Percentiles rank a stretch among this genome's conserved stretches.
phyloP scores from a whole-genome alignment of 192 early-diverging fungal genomes.

The Backusella psychrophila region DNA sequence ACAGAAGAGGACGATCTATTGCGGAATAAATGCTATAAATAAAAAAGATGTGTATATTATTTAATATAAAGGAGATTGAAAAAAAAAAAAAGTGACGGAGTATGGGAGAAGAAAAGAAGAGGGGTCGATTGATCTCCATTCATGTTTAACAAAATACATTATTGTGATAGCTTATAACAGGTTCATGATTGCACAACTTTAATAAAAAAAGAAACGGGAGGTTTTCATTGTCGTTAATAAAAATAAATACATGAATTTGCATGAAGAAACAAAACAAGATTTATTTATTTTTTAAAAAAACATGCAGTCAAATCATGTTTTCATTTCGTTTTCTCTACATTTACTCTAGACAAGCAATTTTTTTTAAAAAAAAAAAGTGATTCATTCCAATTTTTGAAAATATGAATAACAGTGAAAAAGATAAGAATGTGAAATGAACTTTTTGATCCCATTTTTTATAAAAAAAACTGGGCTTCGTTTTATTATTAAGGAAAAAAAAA shows the following conservation, averaged over 20 bases:
- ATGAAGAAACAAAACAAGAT: background rate
- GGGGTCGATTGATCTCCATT: background rate
- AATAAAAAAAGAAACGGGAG: background rate
- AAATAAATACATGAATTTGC: background rate
- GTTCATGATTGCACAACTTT: background rate
- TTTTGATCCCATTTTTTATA: background rate
- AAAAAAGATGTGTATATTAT: slow-evolving; percentile 1
- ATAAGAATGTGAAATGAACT: background rate
- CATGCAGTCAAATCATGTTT: no score
- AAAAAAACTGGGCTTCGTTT: background rate
- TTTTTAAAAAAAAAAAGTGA: background rate
- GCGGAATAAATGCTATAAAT: background rate
- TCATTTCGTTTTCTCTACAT: no score
- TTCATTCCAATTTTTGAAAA: background rate
- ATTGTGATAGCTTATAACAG: background rate
- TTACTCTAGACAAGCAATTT: no score
- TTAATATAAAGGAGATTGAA: background rate
- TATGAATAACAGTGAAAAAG: background rate
- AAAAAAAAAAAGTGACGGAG: background rate
- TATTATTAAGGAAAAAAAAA: background rate
- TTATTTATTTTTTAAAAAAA: no score
- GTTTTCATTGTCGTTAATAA: background rate
- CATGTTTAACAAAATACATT: background rate
- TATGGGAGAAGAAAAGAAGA: background rate
- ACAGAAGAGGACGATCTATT: background rate